Evolutionary conservation across 2,329 filamentous ascomycete species (phyloP), one percentile per base, ranked within the genome.

Genomic region (Verticillium longisporum): DNA sequence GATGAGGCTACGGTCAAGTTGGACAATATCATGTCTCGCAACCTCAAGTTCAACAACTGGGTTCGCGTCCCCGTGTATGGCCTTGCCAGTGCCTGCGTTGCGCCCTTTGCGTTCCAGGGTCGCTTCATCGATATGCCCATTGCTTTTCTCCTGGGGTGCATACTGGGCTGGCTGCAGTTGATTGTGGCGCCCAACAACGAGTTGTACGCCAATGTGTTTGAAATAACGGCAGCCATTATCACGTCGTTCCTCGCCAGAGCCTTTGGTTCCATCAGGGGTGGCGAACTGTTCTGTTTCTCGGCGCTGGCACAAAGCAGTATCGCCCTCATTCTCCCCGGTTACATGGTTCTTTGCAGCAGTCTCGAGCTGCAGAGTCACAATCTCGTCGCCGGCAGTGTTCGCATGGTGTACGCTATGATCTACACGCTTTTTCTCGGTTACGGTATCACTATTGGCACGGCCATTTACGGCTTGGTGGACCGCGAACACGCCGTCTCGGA

Each of bases 61-160:
- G 65, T 83, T 21, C 77, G 79, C 2, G 85, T 96, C 1, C 73
- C 87, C 1, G 76, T 92, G 36, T 93, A 91, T 66, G 92, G 92
- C 0, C 74, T 92, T 6, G 91, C 91, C 1, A 91, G 89, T 13
- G 88, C 86, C 0, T 84, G 80, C 6, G 91, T 95, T 1, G 91
- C 89, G 0, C 90, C 90, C 0, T 95, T 95, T 68, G 90, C 89
- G 3, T 96, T 95, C 69, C 79, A 87, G 61, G 90, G 89, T 2
- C 84, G 90, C 3, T 84, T 88, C 50, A 88, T 94, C 68, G 92
- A 96, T 70, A 77, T 95, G 62, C 90, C 90, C 0, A 82, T 93
- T 33, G 86, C 87, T 21, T 95, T 95, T 71, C 61, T 91, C 0
- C 81, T 96, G 0, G 91, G 92, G 1, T 88, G 85, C 68, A 77